Conservation (phyloP, 305 asterid genomes). For the Solanum hybrid region DNA sequence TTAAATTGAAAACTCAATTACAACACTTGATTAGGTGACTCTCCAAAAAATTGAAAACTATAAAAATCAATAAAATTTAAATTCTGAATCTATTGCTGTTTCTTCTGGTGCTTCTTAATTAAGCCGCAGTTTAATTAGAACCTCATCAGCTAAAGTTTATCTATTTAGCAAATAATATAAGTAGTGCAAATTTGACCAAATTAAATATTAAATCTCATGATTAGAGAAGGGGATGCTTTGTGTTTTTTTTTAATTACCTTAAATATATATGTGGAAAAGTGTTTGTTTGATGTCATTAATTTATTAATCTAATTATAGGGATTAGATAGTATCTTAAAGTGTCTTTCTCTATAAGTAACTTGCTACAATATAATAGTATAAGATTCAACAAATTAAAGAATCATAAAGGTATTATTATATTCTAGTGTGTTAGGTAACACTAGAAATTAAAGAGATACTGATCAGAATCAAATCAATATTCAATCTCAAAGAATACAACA, state of each 20-base stretch:
- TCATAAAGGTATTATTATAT: not conserved
- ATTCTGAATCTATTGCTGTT: accelerated
- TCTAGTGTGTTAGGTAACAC: not conserved
- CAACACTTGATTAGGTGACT: not conserved
- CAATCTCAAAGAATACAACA: not conserved
- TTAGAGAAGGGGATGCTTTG: not conserved
- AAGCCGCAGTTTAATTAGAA: not conserved
- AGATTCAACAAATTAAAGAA: not conserved
- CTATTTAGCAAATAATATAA: not conserved
- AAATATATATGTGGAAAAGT: not conserved
- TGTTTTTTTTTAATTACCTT: not conserved
- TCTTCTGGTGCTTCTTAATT: not conserved
- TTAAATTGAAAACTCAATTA: not conserved
- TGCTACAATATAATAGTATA: not conserved
- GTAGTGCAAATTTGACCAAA: not conserved
- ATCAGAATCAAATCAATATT: not conserved
- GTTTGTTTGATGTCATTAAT: not conserved
- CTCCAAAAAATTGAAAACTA: not conserved
- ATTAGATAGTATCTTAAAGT: not conserved
- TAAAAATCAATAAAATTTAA: not conserved
- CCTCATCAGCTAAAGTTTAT: not conserved
- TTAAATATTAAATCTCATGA: not conserved
- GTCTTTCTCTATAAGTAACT: not conserved
- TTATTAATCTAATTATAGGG: not conserved
- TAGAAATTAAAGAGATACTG: not conserved